Evolutionary conservation across 305 asterid species (phyloP).

Genomic region (Fraxinus sp.): DNA sequence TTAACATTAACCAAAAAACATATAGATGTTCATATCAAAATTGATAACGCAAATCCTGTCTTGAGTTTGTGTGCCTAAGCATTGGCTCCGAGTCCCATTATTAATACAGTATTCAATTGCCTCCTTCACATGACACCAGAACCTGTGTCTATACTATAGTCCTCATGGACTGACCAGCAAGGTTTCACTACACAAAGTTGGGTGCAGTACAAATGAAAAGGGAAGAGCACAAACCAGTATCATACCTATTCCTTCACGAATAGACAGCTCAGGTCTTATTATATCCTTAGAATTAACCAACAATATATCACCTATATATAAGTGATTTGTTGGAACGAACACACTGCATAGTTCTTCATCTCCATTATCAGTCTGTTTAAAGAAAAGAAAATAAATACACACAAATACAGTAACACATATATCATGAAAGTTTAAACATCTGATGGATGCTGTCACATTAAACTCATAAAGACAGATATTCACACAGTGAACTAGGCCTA

Average conservation of each 20-base stretch:
- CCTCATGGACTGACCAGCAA: neutral
- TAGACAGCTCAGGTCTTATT: constrained; percentile 77
- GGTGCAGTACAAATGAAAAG: neutral
- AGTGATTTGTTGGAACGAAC: constrained; percentile 88
- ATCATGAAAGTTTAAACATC: neutral
- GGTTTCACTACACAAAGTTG: neutral
- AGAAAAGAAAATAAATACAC: constrained; percentile 5
- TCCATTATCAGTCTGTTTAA: constrained; percentile 67
- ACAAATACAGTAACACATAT: neutral
- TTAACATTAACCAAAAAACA: neutral
- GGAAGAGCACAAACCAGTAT: neutral
- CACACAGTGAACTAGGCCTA: neutral
- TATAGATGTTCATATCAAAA: neutral
- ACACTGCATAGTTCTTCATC: constrained; percentile 91
- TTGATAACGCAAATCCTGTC: neutral
- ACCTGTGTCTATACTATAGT: neutral
- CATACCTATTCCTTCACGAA: constrained; percentile 94
- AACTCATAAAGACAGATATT: neutral
- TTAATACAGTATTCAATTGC: neutral
- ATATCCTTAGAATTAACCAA: constrained; percentile 75
- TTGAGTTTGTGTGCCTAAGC: neutral
- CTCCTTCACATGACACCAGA: neutral
- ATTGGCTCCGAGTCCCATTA: neutral
- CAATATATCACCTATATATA: constrained; percentile 79
- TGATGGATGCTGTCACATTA: neutral